These are phyloP conservation scores for Coemansia sp. DNA, from an alignment of 192 early-diverging fungal genomes.

Conservation along the genomic window DNA sequence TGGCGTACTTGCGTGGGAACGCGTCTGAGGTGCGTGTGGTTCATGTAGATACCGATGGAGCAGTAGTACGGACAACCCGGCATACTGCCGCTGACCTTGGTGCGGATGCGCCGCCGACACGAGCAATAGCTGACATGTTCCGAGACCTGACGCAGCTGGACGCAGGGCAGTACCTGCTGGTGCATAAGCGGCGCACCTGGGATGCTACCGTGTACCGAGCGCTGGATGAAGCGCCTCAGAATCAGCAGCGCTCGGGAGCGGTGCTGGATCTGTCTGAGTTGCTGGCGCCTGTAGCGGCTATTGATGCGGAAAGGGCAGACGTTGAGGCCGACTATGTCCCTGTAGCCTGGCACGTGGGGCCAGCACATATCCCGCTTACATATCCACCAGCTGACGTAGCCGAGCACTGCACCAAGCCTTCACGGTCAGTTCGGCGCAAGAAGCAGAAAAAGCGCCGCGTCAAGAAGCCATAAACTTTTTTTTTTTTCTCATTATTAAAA, in stretches of 20 bases:
- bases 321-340: slow-evolving; percentile 42
- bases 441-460: background rate
- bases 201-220: slow-evolving; percentile 48
- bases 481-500: background rate
- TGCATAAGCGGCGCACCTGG: slow-evolving; percentile 39
- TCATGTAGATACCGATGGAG: slow-evolving; percentile 19
- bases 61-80: slow-evolving; percentile 10
- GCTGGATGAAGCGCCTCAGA: slow-evolving; percentile 16
- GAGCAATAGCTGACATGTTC: slow-evolving; percentile 23
- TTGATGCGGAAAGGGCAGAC: slow-evolving; percentile 10
- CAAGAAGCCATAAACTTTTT: slow-evolving; percentile 1
- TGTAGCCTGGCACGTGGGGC: slow-evolving; percentile 30
- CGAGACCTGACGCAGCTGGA: slow-evolving; percentile 22
- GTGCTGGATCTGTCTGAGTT: slow-evolving; percentile 30
- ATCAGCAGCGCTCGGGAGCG: slow-evolving; percentile 5
- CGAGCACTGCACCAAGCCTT: background rate
- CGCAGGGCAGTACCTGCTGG: slow-evolving; percentile 35
- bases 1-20: slow-evolving; percentile 39
- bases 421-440: slow-evolving; percentile 4
- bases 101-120: slow-evolving; percentile 36
- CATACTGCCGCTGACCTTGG: slow-evolving; percentile 19
- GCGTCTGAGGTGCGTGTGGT: slow-evolving; percentile 48
- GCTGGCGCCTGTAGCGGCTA: slow-evolving; percentile 9
- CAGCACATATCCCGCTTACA: slow-evolving; percentile 36
- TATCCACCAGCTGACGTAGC: slow-evolving; percentile 37